Conservation (phyloP, 2,329 filamentous ascomycete genomes). For the Lecanicillium sp. region DNA sequence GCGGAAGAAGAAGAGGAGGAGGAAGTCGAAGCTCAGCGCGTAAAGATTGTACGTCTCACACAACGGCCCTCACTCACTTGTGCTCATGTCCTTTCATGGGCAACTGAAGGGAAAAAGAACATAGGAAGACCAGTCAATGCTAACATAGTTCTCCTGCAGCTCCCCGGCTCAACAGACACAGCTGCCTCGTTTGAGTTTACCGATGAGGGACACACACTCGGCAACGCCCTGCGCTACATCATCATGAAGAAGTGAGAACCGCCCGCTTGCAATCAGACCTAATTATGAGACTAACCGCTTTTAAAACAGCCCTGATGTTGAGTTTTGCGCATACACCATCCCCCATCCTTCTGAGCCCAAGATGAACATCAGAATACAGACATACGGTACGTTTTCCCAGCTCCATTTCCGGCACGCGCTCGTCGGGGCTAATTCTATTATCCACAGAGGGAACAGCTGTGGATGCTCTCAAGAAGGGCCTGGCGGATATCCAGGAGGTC, state of each 20-base stretch:
- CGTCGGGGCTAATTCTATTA: too few relatives aligned
- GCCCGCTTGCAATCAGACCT: too few relatives aligned
- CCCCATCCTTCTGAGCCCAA: constrained; percentile 92
- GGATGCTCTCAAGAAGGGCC: constrained; percentile 81
- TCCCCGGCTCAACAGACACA: constrained; percentile 76
- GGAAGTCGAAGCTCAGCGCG: constrained; percentile 45
- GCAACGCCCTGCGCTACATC: constrained; percentile 87
- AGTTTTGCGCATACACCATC: constrained; percentile 97
- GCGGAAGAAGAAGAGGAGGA: constrained; percentile 33
- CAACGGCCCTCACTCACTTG: too few relatives aligned
- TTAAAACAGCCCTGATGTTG: constrained; percentile 85
- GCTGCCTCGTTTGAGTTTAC: constrained; percentile 94
- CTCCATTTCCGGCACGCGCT: background rate
- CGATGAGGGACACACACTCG: constrained; percentile 89
- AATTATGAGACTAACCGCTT: constrained; percentile 11
- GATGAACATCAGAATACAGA: constrained; percentile 97
- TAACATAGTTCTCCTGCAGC: constrained; percentile 39
- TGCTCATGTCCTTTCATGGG: too few relatives aligned
- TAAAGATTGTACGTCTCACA: constrained; percentile 53
- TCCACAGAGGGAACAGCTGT: constrained; percentile 66
- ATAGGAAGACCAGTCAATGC: constrained; percentile 1
- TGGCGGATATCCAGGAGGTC: constrained; percentile 80
- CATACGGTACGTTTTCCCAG: constrained; percentile 63
- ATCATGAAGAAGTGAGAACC: constrained; percentile 92
- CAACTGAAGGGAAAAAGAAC: background rate